Base-by-base conservation (phyloP, 2,329 filamentous ascomycete genomes). In the Colletotrichum tanaceti region DNA sequence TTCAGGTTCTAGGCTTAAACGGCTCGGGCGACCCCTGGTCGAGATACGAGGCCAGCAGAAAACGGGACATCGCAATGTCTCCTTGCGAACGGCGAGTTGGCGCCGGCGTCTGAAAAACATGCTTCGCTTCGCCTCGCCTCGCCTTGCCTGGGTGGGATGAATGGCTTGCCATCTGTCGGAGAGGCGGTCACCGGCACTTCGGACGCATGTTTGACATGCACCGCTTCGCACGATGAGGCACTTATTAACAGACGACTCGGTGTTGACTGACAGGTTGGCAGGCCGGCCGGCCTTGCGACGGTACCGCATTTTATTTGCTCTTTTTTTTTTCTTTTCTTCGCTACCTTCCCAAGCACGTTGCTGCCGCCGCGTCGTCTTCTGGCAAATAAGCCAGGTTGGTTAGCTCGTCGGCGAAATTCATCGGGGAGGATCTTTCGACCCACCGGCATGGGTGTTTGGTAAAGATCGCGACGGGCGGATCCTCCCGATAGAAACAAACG, bases 361-460 rank as follows among this genome's bases (percentile, higher is more conserved):
- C 22, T 39, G 24, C 28, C 22, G 13, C 11, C 22, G 39, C 54
- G 18, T 41, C 22, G n/a, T 18, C 22, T 1, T 57, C 41, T 18
- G 18, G 38, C 16, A n/a, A n/a, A 44, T 11, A 44, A 14, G 22
- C 54, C 41, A 44, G 10, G 4, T 35, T 38, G 50, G 28, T 14
- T 57, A 44, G 54, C 54, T 57, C 22, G 38, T 44, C 54, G 54
- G 54, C 39, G 39, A 57, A 13, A 44, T 57, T 32, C 54, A 22
- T 44, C 39, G 39, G 53, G 6, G 52, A 38, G 20, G n/a, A 24
- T 55, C 32, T 55, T 55, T 39, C 54, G 54, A 20, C 39, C 54
- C 39, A 44, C 54, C 22, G 54, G 54, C 39, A 32, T 44, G 54
- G 54, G 54, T 35, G 32, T 10, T 35, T 7, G 16, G 22, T 18